These are phyloP conservation scores for Hypoxylon intermedium DNA, from an alignment of 495 filamentous ascomycete genomes.

Conservation along the genomic window DNA sequence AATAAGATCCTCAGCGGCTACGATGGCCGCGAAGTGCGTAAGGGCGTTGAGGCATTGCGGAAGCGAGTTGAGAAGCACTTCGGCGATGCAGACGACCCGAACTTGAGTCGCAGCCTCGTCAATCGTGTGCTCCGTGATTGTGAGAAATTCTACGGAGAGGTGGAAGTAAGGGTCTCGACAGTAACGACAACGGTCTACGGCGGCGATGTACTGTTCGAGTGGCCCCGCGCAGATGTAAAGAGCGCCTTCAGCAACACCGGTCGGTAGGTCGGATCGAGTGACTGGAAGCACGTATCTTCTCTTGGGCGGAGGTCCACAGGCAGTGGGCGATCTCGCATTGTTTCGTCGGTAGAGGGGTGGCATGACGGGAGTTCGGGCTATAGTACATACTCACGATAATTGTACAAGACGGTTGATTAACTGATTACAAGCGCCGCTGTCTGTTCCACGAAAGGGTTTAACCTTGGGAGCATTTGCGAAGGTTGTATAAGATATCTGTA, in stretches of 20 bases:
- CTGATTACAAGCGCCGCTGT: neutral
- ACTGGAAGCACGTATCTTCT: slow-evolving; percentile 34
- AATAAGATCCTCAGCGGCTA: slow-evolving; percentile 83
- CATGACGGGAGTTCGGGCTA: slow-evolving; percentile 37
- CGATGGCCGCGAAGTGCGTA: slow-evolving; percentile 80
- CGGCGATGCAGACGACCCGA: slow-evolving; percentile 79
- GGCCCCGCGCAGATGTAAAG: slow-evolving; percentile 61
- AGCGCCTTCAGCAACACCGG: slow-evolving; percentile 54
- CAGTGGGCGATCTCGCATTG: slow-evolving; percentile 21
- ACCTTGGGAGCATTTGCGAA: neutral
- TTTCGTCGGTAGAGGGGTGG: slow-evolving; percentile 23
- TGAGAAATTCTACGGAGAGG: slow-evolving; percentile 76
- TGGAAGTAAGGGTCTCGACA: slow-evolving; percentile 71
- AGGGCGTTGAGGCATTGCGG: slow-evolving; percentile 82
- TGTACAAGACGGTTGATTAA: slow-evolving; percentile 27
- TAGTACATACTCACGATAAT: slow-evolving; percentile 39
- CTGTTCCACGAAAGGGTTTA: neutral
- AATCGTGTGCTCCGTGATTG: slow-evolving; percentile 80
- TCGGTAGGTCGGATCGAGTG: slow-evolving; percentile 48
- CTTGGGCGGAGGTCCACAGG: slow-evolving; percentile 28
- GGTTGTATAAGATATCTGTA: slow-evolving; percentile 19
- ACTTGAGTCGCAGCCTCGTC: slow-evolving; percentile 71
- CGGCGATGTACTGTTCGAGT: slow-evolving; percentile 62
- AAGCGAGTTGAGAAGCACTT: slow-evolving; percentile 97
- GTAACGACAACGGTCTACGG: slow-evolving; percentile 65